phyloP scores from a whole-genome alignment of 78 protist species.

The Mantamonas sphyraenae region DNA sequence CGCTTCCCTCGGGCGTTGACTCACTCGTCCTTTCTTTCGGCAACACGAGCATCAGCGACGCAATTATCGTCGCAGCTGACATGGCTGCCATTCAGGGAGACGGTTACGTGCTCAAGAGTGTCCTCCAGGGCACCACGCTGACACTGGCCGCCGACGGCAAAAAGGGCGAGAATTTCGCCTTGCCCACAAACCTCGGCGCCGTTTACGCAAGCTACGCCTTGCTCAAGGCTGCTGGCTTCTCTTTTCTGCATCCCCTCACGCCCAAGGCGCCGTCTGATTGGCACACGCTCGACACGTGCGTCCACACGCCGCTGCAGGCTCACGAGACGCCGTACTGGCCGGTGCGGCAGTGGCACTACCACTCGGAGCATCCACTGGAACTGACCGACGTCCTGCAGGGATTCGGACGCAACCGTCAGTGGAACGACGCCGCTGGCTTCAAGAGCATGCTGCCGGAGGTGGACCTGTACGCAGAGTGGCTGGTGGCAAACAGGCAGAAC shows the following conservation, averaged over 20 bases:
- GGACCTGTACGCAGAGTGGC: not conserved
- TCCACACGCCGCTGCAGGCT: too few relatives aligned
- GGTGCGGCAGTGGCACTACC: not conserved
- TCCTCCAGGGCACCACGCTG: too few relatives aligned
- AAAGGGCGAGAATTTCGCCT: too few relatives aligned
- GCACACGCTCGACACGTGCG: not conserved
- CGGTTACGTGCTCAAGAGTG: too few relatives aligned
- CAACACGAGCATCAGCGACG: too few relatives aligned
- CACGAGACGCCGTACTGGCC: not conserved
- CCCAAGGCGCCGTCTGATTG: not conserved
- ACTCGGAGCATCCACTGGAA: slow-evolving; percentile 8
- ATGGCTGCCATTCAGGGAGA: too few relatives aligned
- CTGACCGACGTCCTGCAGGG: slow-evolving; percentile 2
- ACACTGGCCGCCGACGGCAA: too few relatives aligned
- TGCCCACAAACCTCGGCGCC: not conserved
- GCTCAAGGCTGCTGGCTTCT: not conserved
- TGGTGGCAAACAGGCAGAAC: not conserved
- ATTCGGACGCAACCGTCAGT: not conserved
- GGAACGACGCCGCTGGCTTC: not conserved
- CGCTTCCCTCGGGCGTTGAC: too few relatives aligned
- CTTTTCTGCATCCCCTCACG: not conserved
- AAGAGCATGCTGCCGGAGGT: not conserved
- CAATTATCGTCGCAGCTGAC: too few relatives aligned
- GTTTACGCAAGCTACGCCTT: not conserved
- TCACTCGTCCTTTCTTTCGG: too few relatives aligned